These are phyloP conservation scores for Trichosporon sp. DNA, from an alignment of 1,284 basidiomycete species.

Conservation along the genomic window DNA sequence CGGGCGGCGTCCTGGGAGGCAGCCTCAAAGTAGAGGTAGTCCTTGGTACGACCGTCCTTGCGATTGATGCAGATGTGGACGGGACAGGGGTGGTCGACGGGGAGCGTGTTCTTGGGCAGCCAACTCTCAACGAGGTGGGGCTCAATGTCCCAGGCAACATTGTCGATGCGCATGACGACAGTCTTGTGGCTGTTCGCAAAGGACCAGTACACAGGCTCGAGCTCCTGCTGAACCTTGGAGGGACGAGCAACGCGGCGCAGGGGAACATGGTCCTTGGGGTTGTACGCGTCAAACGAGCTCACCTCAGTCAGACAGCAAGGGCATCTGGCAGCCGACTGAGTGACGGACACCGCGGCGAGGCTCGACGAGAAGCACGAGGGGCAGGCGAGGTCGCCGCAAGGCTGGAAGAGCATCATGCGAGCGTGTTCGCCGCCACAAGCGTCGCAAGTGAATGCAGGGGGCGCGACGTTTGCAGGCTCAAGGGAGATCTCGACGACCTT, in stretches of 20 bases:
- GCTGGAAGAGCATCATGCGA: conserved; percentile 37
- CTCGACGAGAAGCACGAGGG: conserved; percentile 47
- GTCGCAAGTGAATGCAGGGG: conserved; percentile 24
- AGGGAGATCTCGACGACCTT: background rate
- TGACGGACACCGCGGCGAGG: conserved; percentile 45
- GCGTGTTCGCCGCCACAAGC: conserved; percentile 32
- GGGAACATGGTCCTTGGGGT: conserved; percentile 14
- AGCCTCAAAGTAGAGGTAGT: conserved; percentile 57
- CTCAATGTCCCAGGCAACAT: conserved; percentile 56
- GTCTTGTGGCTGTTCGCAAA: conserved; percentile 24
- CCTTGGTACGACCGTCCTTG: conserved; percentile 53
- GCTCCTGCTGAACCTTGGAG: background rate
- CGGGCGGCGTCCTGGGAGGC: conserved; percentile 43
- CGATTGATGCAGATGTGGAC: conserved; percentile 56
- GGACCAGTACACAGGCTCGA: background rate
- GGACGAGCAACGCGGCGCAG: conserved; percentile 16
- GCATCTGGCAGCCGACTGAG: conserved; percentile 40
- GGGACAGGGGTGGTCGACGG: conserved; percentile 40
- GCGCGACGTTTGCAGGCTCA: background rate
- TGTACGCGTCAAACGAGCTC: conserved; percentile 32
- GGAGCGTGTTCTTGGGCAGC: conserved; percentile 46
- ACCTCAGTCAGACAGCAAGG: conserved; percentile 40
- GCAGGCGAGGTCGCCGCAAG: conserved; percentile 44
- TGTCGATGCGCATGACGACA: conserved; percentile 53
- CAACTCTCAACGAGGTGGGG: conserved; percentile 49